These are phyloP conservation scores for Lachancea kluyveri DNA, from an alignment of 805 yeast genomes.

Conservation along the genomic window DNA sequence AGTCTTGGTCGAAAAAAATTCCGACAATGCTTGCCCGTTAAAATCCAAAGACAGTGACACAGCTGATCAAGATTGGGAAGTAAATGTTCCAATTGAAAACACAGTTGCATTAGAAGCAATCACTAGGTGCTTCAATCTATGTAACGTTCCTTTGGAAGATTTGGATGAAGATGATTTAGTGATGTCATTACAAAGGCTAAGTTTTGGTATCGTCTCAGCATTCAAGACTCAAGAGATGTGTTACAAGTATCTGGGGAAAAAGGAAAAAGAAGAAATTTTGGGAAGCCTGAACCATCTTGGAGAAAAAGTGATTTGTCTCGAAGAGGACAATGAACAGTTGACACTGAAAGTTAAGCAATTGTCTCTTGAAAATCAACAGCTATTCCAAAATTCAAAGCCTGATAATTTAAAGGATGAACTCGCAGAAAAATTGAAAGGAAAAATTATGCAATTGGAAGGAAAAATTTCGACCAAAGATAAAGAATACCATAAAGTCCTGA, in stretches of 20 bases:
- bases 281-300: neutral
- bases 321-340: neutral
- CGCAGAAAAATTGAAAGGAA: no score
- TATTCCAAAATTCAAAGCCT: no score
- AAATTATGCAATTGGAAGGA: no score
- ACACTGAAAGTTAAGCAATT: no score
- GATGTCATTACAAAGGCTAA: slow-evolving; percentile 7
- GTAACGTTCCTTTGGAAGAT: slow-evolving; percentile 5
- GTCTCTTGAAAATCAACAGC: no score
- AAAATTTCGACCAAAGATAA: no score
- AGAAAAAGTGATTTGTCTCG: neutral
- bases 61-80: slow-evolving; percentile 3
- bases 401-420: no score
- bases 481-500: no score
- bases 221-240: slow-evolving; percentile 1
- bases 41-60: no score
- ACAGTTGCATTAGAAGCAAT: slow-evolving; percentile 6
- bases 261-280: neutral
- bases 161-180: slow-evolving; percentile 5
- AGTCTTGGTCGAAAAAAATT: no score
- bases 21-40: no score
- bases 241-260: slow-evolving; percentile 1
- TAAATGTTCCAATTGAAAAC: slow-evolving; percentile 5
- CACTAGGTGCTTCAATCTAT: slow-evolving; percentile 6
- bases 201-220: slow-evolving; percentile 7